These are phyloP conservation scores for Limnomonas spitsbergensis DNA, from an alignment of 139 green algal species.

Conservation along the genomic window DNA sequence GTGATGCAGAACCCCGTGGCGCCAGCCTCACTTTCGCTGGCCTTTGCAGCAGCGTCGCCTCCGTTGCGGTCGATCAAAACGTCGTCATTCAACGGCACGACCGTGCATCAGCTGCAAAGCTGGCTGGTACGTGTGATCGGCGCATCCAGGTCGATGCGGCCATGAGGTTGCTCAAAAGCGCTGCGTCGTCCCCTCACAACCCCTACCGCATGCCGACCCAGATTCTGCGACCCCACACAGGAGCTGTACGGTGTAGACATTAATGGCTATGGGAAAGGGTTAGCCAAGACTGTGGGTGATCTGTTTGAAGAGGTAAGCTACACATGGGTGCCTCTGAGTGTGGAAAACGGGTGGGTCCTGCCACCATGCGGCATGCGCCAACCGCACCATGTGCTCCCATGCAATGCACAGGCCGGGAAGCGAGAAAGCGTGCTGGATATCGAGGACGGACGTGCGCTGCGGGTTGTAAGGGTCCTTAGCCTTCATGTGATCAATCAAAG, in stretches of 20 bases:
- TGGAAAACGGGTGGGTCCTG: constrained; percentile 8
- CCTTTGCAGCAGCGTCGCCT: neutral
- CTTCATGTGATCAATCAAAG: constrained; percentile 30
- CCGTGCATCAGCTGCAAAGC: neutral
- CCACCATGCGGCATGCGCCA: too few relatives aligned
- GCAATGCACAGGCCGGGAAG: neutral
- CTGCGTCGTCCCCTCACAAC: neutral
- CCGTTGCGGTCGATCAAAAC: neutral
- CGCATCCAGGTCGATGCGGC: too few relatives aligned
- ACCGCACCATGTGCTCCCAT: too few relatives aligned
- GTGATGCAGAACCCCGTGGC: neutral
- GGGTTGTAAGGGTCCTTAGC: constrained; percentile 32
- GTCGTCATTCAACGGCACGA: neutral
- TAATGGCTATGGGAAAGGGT: neutral
- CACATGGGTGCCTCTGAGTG: neutral
- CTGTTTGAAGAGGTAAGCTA: constrained; percentile 19
- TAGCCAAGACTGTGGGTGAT: constrained; percentile 6
- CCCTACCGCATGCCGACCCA: neutral
- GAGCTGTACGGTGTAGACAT: constrained; percentile 9
- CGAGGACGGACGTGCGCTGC: constrained; percentile 28
- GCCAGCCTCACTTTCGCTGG: neutral
- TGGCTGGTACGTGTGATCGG: neutral
- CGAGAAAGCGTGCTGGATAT: constrained; percentile 31
- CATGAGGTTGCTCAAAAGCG: neutral
- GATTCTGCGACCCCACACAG: neutral